These are phyloP conservation scores for Trichoderma polysporum DNA, from an alignment of 2,329 filamentous ascomycete species.

Conservation along the genomic window DNA sequence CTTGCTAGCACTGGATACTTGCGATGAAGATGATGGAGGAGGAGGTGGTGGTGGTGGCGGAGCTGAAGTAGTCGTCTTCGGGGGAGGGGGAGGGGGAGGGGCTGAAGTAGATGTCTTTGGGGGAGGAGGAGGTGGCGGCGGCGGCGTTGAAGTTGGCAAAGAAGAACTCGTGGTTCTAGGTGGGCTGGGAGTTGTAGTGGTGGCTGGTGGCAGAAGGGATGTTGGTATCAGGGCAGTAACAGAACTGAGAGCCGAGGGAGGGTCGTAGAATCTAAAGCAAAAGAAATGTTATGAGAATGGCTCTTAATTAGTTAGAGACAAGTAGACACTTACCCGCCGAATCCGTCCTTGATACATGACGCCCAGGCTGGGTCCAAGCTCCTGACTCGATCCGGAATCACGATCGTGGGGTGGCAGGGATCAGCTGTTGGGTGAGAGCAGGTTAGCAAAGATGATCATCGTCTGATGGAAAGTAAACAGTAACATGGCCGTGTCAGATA, in stretches of 20 bases:
- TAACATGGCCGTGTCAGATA: neutral
- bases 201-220: neutral
- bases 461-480: neutral
- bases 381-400: constrained; percentile 15
- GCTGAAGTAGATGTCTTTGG: neutral
- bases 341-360: constrained; percentile 13
- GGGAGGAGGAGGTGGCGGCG: neutral
- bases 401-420: constrained; percentile 22
- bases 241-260: constrained; percentile 12
- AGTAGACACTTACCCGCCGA: constrained; percentile 10
- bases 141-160: neutral
- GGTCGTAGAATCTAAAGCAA: constrained; percentile 15
- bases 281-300: neutral
- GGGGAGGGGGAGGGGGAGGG: neutral
- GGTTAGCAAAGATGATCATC: neutral
- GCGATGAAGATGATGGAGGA: neutral
- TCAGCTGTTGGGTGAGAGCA: constrained; percentile 8
- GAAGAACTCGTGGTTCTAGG: neutral
- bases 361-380: constrained; percentile 20
- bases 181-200: neutral
- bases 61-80: no score
- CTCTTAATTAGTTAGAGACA: neutral
- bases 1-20: neutral
- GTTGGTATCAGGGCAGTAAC: constrained; percentile 8
- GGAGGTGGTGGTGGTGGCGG: neutral